Evolutionary conservation across 495 filamentous ascomycete genomes (phyloP).

Genomic region (Podospora appendiculata): DNA sequence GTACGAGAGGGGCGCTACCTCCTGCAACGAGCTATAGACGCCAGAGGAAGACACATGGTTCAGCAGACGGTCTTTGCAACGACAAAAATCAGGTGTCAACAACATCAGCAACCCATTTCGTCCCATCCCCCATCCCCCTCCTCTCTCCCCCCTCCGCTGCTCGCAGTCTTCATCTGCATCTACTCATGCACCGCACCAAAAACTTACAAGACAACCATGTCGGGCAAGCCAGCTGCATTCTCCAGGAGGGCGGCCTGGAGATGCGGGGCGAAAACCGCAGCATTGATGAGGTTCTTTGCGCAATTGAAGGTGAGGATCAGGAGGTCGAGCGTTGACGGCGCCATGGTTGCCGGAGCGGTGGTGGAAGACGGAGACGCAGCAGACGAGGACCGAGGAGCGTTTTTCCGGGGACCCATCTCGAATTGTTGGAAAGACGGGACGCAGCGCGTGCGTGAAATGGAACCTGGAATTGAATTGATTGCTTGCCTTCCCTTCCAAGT

Average conservation of each 20-base stretch:
- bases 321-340: conserved; percentile 37
- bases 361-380: not conserved
- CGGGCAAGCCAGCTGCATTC: conserved; percentile 44
- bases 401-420: conserved; percentile 6
- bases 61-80: not conserved
- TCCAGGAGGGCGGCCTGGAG: conserved; percentile 61
- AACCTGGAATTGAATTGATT: too few relatives aligned
- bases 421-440: not conserved
- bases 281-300: conserved; percentile 56
- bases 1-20: conserved; percentile 76
- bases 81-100: not conserved
- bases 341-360: conserved; percentile 11
- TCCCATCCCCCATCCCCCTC: not conserved
- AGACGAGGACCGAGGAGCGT: not conserved
- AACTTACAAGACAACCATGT: conserved; percentile 56
- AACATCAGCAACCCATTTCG: not conserved
- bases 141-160: not conserved
- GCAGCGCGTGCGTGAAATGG: not conserved
- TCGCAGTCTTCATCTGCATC: not conserved
- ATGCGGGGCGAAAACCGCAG: conserved; percentile 57
- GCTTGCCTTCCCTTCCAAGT: too few relatives aligned
- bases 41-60: not conserved
- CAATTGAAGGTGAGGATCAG: conserved; percentile 92
- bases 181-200: not conserved
- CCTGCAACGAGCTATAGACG: conserved; percentile 61